Base-by-base conservation (phyloP, 768 basidiomycete genomes). In the Agaricus bisporus region DNA sequence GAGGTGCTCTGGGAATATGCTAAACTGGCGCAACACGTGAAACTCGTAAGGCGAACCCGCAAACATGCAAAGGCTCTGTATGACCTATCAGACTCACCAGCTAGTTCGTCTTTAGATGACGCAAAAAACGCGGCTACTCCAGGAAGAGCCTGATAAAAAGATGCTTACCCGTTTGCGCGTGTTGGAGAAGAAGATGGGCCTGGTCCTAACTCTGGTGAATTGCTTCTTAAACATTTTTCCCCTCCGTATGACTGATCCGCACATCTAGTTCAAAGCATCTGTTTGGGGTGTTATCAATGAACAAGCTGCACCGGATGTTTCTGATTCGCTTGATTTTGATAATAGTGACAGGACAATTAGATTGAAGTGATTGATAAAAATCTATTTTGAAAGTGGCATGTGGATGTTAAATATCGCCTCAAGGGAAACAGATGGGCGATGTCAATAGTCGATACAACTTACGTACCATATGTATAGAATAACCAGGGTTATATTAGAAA, bases 241-340 rank as follows among this genome's bases (percentile, higher is more conserved):
- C 32, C 37, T 51, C 29, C 18, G 37, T 45, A 14, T 36, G 20
- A 28, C 51, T 46, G 15, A 35, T 41, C 49, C 48, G 45, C 32
- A 22, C 48, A 28, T 55, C 5, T 60, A 94, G 91, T 98, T 94
- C 81, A 95, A 97, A 71, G 93, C 88, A 0, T 95, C 95, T 10
- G 92, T 95, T 1, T 95, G 93, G 92, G 91, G 87, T 12, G 87
- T 95, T 50, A 86, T 97, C 65, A 90, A 87, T 65, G 86, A 91
- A 61, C 86, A 88, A 61, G 78, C 81, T 18, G 67, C 68, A 25
- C 64, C 66, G 32, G 67, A 67, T 15, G 53, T 39, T 4, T 39
- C 58, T 55, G 32, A 57, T 57, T 15, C 50, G 12, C 54, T 61
- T 42, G 58, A 61, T 37, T 50, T 66, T 15, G 63, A 55, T 35